Base-by-base conservation (phyloP, 148 eudicot species). In the Camellia japonica region DNA sequence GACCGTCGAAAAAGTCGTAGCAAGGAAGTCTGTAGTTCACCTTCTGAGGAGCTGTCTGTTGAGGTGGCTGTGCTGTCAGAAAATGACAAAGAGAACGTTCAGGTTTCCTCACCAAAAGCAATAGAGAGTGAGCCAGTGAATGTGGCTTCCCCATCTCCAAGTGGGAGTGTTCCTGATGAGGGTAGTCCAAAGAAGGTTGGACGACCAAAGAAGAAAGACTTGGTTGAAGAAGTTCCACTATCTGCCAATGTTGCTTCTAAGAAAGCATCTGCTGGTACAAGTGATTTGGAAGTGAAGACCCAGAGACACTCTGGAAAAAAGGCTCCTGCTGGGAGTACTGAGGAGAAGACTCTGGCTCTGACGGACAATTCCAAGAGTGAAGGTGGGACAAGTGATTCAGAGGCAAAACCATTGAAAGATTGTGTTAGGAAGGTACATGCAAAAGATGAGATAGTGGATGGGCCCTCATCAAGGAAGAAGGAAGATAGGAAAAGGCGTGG, bases 101-200 rank as follows among this genome's bases (percentile, higher is more conserved):
- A 84, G 23, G 63, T 64, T 72, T 80, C 90, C 66, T 84, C 88
- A 19, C 82, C 86, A 30, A 83, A 83, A 82, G 78, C 79, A 79
- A 70, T 78, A 41, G 90, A 84, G 44, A 78, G 70, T 76, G 89
- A 88, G 65, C 84, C 72, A 77, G 85, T 64, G 56, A 87, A 81
- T 86, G 81, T 76, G 60, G 77, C 90, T 81, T 79, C 88, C 7
- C 87, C 92, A n/a, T 83, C 88, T 51, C 82, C 83, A 56, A 90
- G 84, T 76, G 88, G 65, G 74, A 86, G 65, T 71, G 82, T 70
- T 61, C 86, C 79, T 72, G 88, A 87, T 77, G 91, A 84, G 85
- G 81, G 77, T 79, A 77, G n/a, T 63, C 30, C 77, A 0, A 77
- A 81, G 78, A 89, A 83, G 69, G 77, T 2, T 81, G 83, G 73